phyloP scores from a whole-genome alignment of 2,329 filamentous ascomycete genomes.

The Tolypocladium nubicola region DNA sequence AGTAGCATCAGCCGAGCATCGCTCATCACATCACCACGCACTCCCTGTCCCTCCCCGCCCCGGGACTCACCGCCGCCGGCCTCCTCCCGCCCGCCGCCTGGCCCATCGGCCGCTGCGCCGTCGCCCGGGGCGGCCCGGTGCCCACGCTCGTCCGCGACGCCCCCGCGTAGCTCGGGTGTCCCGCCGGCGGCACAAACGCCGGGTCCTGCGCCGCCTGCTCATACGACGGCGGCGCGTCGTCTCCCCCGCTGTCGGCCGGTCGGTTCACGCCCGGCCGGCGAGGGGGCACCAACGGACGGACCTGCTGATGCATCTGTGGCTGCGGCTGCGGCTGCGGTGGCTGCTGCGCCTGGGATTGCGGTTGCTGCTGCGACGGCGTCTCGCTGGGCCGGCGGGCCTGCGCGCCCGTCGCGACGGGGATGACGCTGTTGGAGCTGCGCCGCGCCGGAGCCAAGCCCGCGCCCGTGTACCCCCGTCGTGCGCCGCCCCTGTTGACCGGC shows the following conservation, averaged over 20 bases:
- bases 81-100: constrained; percentile 12
- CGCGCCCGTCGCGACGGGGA: constrained; percentile 4
- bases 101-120: constrained; percentile 7
- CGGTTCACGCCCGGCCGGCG: constrained; percentile 25
- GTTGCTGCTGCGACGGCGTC: constrained; percentile 1
- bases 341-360: neutral
- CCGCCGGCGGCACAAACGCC: constrained; percentile 40
- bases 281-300: constrained; percentile 31
- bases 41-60: constrained; percentile 20
- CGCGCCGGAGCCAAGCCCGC: constrained; percentile 7
- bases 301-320: constrained; percentile 17
- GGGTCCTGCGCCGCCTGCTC: constrained; percentile 43
- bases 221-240: constrained; percentile 47
- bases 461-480: constrained; percentile 3
- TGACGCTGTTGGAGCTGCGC: constrained; percentile 12
- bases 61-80: constrained; percentile 10
- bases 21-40: constrained; percentile 39
- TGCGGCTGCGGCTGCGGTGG: too few species aligned
- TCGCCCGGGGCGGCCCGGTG: neutral
- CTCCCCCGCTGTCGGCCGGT: constrained; percentile 26
- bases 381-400: constrained; percentile 2
- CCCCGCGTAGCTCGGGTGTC: constrained; percentile 36
- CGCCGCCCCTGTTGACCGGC: constrained; percentile 10
- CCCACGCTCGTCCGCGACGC: constrained; percentile 2
- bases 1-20: neutral